Evolutionary conservation across 2,329 filamentous ascomycete species (phyloP).

Genomic region (Fusarium liriodendri): DNA sequence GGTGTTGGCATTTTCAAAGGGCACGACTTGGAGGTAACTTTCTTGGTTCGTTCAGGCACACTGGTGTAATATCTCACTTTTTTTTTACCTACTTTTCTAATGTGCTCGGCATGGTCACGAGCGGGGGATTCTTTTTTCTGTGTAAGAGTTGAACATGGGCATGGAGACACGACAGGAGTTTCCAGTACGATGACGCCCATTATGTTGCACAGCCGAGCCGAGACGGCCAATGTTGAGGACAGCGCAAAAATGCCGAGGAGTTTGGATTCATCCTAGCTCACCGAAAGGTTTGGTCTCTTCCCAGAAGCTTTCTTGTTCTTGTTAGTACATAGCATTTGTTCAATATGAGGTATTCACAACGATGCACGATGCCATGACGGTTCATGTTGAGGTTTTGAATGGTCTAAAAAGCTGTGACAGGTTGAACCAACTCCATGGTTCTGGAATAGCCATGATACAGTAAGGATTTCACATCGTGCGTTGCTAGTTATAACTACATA

Average conservation of each 20-base stretch:
- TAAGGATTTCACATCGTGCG: background rate
- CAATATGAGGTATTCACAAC: constrained; percentile 32
- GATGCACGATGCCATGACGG: background rate
- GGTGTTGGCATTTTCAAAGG: constrained; percentile 32
- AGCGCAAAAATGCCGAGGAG: constrained; percentile 4
- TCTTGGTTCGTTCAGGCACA: constrained; percentile 20
- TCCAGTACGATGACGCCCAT: constrained; percentile 1
- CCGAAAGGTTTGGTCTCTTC: constrained; percentile 16
- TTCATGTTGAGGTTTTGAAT: background rate
- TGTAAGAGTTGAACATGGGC: constrained; percentile 20
- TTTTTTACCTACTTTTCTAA: constrained; percentile 25
- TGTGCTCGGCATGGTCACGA: constrained; percentile 27
- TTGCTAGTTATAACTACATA: background rate
- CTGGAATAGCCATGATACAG: background rate
- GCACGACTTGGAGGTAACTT: constrained; percentile 31
- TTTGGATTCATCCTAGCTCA: constrained; percentile 9
- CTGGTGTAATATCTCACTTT: constrained; percentile 22
- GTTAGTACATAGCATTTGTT: constrained; percentile 36
- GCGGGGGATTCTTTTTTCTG: constrained; percentile 14
- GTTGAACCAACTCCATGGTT: background rate
- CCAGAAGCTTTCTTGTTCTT: constrained; percentile 17
- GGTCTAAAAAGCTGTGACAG: background rate
- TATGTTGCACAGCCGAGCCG: constrained; percentile 15
- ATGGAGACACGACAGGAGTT: background rate
- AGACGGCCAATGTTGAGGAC: constrained; percentile 6